phyloP scores from a whole-genome alignment of 2,329 filamentous ascomycete genomes.

The Bipolaris victoriae region DNA sequence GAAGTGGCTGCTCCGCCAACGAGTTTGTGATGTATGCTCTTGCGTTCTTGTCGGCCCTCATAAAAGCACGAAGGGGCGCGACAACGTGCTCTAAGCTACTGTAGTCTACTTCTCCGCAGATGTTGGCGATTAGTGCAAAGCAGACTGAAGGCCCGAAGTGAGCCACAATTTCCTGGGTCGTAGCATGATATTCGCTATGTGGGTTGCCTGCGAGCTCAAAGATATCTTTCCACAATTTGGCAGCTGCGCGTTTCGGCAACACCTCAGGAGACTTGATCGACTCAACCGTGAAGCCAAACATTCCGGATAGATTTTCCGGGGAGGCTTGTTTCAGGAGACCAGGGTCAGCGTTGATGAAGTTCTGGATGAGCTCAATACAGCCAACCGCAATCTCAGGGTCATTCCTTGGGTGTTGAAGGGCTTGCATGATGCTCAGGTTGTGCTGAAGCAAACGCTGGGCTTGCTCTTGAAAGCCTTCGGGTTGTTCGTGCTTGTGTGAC shows the following conservation, averaged over 20 bases:
- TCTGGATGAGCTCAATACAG: slow-evolving; percentile 73
- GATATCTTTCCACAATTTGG: slow-evolving; percentile 70
- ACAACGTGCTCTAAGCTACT: slow-evolving; percentile 44
- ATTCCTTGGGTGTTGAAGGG: slow-evolving; percentile 65
- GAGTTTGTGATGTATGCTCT: slow-evolving; percentile 40
- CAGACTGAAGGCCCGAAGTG: slow-evolving; percentile 43
- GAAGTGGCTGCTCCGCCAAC: slow-evolving; percentile 37
- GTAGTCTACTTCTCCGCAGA: slow-evolving; percentile 46
- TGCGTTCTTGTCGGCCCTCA: slow-evolving; percentile 41
- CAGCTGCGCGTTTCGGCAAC: slow-evolving; percentile 74
- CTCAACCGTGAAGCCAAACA: slow-evolving; percentile 74
- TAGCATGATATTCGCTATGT: slow-evolving; percentile 35
- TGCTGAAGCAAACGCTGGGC: slow-evolving; percentile 59
- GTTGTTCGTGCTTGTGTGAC: slow-evolving; percentile 56
- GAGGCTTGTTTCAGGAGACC: slow-evolving; percentile 67
- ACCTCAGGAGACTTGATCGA: slow-evolving; percentile 74
- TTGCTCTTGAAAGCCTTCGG: slow-evolving; percentile 34
- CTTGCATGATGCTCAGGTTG: slow-evolving; percentile 66
- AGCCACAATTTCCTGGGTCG: slow-evolving; percentile 44
- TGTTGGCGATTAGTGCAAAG: slow-evolving; percentile 40
- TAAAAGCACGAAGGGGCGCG: slow-evolving; percentile 41
- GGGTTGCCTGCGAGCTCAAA: slow-evolving; percentile 42
- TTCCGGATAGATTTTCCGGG: slow-evolving; percentile 63
- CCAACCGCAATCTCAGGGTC: slow-evolving; percentile 76
- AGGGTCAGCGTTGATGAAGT: slow-evolving; percentile 66